Evolutionary conservation across 2,329 filamentous ascomycete species (phyloP).

Genomic region (Aspergillus viridinutans): DNA sequence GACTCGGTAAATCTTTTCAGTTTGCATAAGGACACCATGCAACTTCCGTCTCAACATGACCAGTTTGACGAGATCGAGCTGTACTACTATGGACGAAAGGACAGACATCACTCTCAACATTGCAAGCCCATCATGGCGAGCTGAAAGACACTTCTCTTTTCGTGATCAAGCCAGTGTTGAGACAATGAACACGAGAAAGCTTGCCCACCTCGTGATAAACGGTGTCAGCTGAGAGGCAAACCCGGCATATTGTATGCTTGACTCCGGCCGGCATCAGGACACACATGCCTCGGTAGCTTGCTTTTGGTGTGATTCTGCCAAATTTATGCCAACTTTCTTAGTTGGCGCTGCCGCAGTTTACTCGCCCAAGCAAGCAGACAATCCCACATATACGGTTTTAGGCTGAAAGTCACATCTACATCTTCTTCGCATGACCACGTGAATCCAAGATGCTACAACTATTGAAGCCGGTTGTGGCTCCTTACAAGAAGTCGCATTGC

Average conservation of each 20-base stretch:
- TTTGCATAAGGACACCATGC: constrained; percentile 28
- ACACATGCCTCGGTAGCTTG: neutral
- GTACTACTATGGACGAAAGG: constrained; percentile 28
- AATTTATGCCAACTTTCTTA: neutral
- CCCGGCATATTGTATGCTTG: neutral
- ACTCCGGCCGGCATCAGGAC: neutral
- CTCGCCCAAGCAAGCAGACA: too few relatives aligned
- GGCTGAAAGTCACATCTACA: neutral
- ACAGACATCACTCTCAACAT: neutral
- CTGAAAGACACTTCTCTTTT: neutral
- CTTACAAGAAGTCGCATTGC: neutral
- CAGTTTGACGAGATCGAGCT: constrained; percentile 37
- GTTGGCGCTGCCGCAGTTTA: neutral
- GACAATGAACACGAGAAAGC: neutral
- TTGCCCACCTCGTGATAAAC: neutral
- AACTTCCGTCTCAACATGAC: constrained; percentile 35
- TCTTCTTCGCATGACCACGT: neutral
- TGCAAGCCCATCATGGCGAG: neutral
- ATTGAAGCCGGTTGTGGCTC: neutral
- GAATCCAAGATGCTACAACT: neutral
- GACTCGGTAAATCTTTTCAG: constrained; percentile 31
- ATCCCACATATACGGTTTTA: neutral
- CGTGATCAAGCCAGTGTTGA: neutral
- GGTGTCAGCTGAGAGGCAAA: neutral
- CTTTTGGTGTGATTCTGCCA: neutral